Conservation (phyloP, 1,139 yeast species). For the Pichia norvegensis region DNA sequence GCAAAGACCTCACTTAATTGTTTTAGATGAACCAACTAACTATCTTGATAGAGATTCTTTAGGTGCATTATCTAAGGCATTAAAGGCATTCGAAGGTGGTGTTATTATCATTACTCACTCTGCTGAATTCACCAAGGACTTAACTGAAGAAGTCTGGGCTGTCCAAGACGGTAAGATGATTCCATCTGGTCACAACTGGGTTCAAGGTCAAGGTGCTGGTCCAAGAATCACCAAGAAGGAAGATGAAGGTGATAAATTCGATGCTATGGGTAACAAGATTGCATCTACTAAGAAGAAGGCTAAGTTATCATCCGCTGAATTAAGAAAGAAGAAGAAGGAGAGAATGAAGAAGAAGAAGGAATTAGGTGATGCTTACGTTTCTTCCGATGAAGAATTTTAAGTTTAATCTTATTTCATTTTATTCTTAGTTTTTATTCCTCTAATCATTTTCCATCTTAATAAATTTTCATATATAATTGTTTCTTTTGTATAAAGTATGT, state of each 20-base stretch:
- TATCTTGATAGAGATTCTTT: slow-evolving; percentile 98
- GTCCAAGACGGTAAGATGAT: slow-evolving; percentile 96
- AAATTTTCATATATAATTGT: not conserved
- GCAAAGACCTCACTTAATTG: slow-evolving; percentile 99
- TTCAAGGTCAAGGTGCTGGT: slow-evolving; percentile 99
- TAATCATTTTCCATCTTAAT: not conserved
- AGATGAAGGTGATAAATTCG: slow-evolving; percentile 96
- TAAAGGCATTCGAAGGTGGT: slow-evolving; percentile 99
- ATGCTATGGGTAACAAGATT: slow-evolving; percentile 99
- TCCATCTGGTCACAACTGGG: slow-evolving; percentile 99
- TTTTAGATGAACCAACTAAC: slow-evolving; percentile 98
- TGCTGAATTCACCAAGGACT: slow-evolving; percentile 98
- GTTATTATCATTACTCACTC: slow-evolving; percentile 99
- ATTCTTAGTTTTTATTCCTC: not conserved
- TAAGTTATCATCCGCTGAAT: slow-evolving; percentile 97
- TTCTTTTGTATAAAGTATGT: not conserved
- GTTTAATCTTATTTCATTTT: slow-evolving; percentile 1
- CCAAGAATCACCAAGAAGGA: slow-evolving; percentile 96
- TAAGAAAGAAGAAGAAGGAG: slow-evolving; percentile 99
- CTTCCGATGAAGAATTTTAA: slow-evolving; percentile 78
- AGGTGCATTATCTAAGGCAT: slow-evolving; percentile 98
- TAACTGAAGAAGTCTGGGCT: slow-evolving; percentile 99
- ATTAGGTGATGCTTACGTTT: slow-evolving; percentile 97
- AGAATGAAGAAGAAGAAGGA: slow-evolving; percentile 99
- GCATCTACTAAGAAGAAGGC: slow-evolving; percentile 92